Conservation (phyloP, 129 eudicot genomes). For the Heracleum sosnowskyi region DNA sequence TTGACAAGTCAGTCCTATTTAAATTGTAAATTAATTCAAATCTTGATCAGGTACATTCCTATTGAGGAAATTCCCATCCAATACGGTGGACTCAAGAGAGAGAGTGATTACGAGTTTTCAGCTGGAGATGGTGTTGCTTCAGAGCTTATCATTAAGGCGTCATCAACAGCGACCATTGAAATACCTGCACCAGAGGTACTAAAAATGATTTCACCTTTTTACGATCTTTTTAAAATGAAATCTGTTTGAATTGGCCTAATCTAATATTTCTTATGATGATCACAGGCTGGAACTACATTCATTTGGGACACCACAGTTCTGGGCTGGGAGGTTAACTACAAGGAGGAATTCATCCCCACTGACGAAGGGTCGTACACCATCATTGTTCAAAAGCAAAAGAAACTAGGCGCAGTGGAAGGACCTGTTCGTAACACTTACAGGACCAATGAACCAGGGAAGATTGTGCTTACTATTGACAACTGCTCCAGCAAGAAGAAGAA, state of each 20-base stretch:
- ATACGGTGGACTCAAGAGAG: constrained; percentile 51
- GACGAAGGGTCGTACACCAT: constrained; percentile 13
- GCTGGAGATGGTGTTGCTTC: constrained; percentile 27
- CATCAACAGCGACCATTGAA: constrained; percentile 40
- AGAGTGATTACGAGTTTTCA: constrained; percentile 38
- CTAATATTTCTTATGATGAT: background rate
- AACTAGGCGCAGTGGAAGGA: constrained; percentile 1
- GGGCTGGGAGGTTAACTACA: constrained; percentile 22
- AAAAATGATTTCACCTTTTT: background rate
- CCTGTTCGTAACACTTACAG: constrained; percentile 18
- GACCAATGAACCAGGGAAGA: constrained; percentile 14
- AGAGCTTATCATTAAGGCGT: constrained; percentile 41
- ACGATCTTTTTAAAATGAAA: background rate
- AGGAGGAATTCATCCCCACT: constrained; percentile 17
- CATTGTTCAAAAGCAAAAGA: constrained; percentile 11
- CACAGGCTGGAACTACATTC: constrained; percentile 38
- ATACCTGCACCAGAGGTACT: constrained; percentile 43
- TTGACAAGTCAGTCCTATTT: background rate
- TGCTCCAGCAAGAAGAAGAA: constrained; percentile 17
- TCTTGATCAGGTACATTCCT: constrained; percentile 35
- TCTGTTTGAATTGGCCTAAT: background rate
- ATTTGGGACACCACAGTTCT: constrained; percentile 24
- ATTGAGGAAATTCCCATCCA: constrained; percentile 45
- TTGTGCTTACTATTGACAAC: constrained; percentile 19
- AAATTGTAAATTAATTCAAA: background rate